Evolutionary conservation across 371 early-diverging fungal genomes (phyloP).

Genomic region (Mucor indicus): DNA sequence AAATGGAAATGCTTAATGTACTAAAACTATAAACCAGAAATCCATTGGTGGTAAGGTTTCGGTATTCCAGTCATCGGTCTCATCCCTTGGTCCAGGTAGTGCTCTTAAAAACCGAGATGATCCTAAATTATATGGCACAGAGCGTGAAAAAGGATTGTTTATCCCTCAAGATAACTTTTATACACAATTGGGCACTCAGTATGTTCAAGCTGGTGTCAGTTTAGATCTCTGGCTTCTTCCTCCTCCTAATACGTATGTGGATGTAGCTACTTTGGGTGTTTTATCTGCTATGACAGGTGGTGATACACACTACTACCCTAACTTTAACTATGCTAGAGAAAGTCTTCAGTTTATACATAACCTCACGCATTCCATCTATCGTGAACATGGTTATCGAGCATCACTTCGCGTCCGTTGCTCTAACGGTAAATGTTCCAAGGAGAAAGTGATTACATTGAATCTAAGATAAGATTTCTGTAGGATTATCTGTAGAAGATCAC

Average conservation of each 20-base stretch:
- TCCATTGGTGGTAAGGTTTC: conserved; percentile 82
- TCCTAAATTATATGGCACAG: conserved; percentile 78
- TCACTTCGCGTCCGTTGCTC: conserved; percentile 89
- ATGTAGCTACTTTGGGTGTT: conserved; percentile 81
- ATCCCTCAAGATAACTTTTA: conserved; percentile 86
- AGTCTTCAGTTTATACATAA: conserved; percentile 69
- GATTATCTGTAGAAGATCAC: conserved; percentile 78
- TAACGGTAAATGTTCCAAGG: conserved; percentile 52
- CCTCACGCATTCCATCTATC: conserved; percentile 43
- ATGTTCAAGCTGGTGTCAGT: conserved; percentile 75
- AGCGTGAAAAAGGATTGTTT: conserved; percentile 86
- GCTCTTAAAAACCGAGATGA: conserved; percentile 85
- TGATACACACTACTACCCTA: conserved; percentile 73
- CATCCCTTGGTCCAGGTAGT: conserved; percentile 81
- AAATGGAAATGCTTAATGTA: not conserved
- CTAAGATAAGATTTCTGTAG: conserved; percentile 25
- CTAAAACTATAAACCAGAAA: conserved; percentile 34
- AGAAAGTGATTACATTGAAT: too few species aligned
- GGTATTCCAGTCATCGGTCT: conserved; percentile 81
- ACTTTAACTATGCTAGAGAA: conserved; percentile 61
- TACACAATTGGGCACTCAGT: conserved; percentile 74
- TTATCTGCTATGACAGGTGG: conserved; percentile 89
- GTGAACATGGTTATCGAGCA: conserved; percentile 83
- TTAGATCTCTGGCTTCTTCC: conserved; percentile 91
- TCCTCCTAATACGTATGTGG: conserved; percentile 67